A percentile compares a stretch with the other conserved stretches of the same genome.
These are phyloP conservation scores for Aureobasidium uvarum DNA, from an alignment of 2,329 filamentous ascomycete genomes.

Conservation along the genomic window DNA sequence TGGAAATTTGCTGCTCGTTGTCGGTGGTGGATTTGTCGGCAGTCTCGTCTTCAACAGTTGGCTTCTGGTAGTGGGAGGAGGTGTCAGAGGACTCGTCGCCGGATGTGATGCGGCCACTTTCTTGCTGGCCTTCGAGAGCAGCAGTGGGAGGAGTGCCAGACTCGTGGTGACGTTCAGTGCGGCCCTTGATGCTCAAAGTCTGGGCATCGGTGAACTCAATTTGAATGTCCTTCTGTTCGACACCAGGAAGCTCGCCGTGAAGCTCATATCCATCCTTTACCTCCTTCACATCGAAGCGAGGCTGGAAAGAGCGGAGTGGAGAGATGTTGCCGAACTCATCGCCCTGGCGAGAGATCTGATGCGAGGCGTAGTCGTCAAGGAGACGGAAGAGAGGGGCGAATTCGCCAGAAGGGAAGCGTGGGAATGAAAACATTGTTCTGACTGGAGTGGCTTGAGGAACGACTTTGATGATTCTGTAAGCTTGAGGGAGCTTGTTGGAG, in stretches of 20 bases:
- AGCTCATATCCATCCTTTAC: conserved; percentile 67
- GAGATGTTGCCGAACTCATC: conserved; percentile 26
- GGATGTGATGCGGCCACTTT: conserved; percentile 33
- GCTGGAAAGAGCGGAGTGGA: conserved; percentile 60
- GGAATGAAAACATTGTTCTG: conserved; percentile 39
- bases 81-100: conserved; percentile 28
- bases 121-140: conserved; percentile 47
- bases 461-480: conserved; percentile 34
- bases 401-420: conserved; percentile 39
- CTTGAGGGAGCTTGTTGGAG: conserved; percentile 35
- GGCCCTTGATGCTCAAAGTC: conserved; percentile 69
- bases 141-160: conserved; percentile 54
- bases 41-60: conserved; percentile 62
- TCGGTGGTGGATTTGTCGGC: conserved; percentile 23
- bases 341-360: conserved; percentile 36
- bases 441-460: conserved; percentile 30
- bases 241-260: conserved; percentile 74
- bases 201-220: conserved; percentile 78
- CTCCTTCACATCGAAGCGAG: conserved; percentile 77
- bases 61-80: conserved; percentile 49
- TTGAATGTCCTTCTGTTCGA: conserved; percentile 69
- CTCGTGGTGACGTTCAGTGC: conserved; percentile 63
- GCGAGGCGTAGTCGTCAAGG: conserved; percentile 47
- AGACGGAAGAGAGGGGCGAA: conserved; percentile 48
- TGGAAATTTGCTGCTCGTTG: conserved; percentile 17